Evolutionary conservation across 2,329 filamentous ascomycete genomes (phyloP).

Genomic region (Xylaria sp.): DNA sequence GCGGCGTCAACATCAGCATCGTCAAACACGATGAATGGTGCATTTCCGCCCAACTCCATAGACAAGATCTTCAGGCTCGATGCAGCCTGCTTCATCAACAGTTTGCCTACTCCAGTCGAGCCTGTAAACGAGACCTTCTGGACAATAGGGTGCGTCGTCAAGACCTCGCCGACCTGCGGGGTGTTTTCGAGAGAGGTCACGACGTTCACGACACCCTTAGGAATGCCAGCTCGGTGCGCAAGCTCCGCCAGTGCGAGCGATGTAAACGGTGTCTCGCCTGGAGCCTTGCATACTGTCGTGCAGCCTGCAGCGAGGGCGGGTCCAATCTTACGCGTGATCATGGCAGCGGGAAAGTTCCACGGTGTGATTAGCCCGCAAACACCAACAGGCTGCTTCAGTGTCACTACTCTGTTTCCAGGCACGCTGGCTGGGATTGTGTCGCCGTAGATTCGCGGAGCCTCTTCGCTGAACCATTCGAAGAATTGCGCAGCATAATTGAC

Average conservation of each 20-base stretch:
- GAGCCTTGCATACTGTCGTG: slow-evolving; percentile 91
- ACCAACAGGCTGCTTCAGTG: slow-evolving; percentile 84
- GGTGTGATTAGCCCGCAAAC: slow-evolving; percentile 86
- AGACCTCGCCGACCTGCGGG: slow-evolving; percentile 76
- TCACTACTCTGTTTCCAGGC: slow-evolving; percentile 79
- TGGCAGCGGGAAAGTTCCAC: slow-evolving; percentile 88
- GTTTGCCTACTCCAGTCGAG: slow-evolving; percentile 73
- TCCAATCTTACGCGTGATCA: slow-evolving; percentile 77
- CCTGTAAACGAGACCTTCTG: slow-evolving; percentile 97
- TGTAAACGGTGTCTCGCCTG: slow-evolving; percentile 92
- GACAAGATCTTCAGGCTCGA: slow-evolving; percentile 84
- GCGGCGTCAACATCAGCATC: slow-evolving; percentile 90
- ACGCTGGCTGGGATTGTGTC: slow-evolving; percentile 77
- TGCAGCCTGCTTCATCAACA: slow-evolving; percentile 89
- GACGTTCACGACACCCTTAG: slow-evolving; percentile 90
- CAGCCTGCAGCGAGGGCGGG: slow-evolving; percentile 92
- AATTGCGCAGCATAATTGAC: slow-evolving; percentile 78
- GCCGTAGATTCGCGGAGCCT: slow-evolving; percentile 79
- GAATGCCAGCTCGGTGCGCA: slow-evolving; percentile 86
- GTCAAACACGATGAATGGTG: slow-evolving; percentile 96
- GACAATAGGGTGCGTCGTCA: slow-evolving; percentile 81
- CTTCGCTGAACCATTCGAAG: slow-evolving; percentile 84
- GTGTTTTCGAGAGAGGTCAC: slow-evolving; percentile 85
- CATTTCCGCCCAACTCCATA: slow-evolving; percentile 93
- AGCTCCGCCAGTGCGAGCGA: slow-evolving; percentile 89